Evolutionary conservation across 352 stramenopile species (phyloP), one percentile per base, ranked within the genome.

Genomic region (Globisporangium spinosum): DNA sequence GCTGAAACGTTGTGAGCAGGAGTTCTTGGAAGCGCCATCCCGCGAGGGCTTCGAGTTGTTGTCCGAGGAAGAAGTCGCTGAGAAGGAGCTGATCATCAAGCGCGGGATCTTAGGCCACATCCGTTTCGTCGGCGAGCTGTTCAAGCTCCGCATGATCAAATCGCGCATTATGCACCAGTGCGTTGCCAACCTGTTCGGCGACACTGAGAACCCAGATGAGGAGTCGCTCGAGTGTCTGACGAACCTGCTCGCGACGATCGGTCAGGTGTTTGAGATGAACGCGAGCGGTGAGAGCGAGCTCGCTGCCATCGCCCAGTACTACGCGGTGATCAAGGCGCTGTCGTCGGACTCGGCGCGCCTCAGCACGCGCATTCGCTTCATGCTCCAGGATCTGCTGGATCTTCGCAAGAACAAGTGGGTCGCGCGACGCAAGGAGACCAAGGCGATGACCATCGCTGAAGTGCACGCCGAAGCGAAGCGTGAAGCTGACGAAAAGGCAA

Each of bases 101-200:
- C 85, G 86, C 40, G 79, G 75, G 43, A 89, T 83, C 47, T 66
- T 98, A 10, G 94, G 96, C 22, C 94, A 98, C 73, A 98, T 98
- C 77, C 88, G 95, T 29, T 99, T 99, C 70, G 95, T 99, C 47
- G 97, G 97, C 27, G 97, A 98, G 78, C 76, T 99, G 3, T 99
- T 98, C 80, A 98, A 98, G 75, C 80, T 96, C 65, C 91, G 94
- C 67, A 89, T 99, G 72, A 89, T 98, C 59, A 98, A 92, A 70
- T 89, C 95, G 38, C 91, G 95, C 58, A 97, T 98, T 75, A 98
- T 99, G 89, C 85, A 98, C 74, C 85, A 92, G 66, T 98, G 94
- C 67, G 79, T 98, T 22, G 69, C 78, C 47, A 84, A 82, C 45
- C 68, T 95, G 56, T 93, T 95, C 34, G 83, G 84, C n/a, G 83